Conservation (phyloP, 106 monocot genomes). For the Vanilla planifolia region DNA sequence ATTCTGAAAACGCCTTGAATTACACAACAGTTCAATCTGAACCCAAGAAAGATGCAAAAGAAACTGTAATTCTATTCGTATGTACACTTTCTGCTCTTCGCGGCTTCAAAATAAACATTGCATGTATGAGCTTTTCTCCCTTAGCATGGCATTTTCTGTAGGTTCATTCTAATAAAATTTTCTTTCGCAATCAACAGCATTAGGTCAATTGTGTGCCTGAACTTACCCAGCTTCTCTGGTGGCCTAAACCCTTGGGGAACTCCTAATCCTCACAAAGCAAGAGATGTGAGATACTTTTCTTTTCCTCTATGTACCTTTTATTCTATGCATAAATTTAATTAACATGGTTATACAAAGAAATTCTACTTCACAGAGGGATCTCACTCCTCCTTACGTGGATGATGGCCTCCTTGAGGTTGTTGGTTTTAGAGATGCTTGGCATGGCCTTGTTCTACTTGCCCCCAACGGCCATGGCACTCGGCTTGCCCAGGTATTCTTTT, state of each 20-base stretch:
- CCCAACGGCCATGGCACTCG: constrained; percentile 90
- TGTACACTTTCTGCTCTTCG: too few species aligned
- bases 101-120: too few species aligned
- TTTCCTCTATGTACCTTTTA: not conserved
- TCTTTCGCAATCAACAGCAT: constrained; percentile 42
- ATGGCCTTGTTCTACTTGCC: constrained; percentile 82
- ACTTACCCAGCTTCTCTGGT: constrained; percentile 94
- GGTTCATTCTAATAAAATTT: not conserved
- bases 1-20: too few species aligned
- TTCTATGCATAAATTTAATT: not conserved
- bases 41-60: too few species aligned
- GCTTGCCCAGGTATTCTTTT: constrained; percentile 88
- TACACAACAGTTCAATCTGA: too few species aligned
- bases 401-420: constrained; percentile 88
- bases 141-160: not conserved
- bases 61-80: too few species aligned
- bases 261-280: constrained; percentile 42
- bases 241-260: constrained; percentile 99
- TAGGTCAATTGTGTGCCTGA: constrained; percentile 82
- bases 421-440: constrained; percentile 97
- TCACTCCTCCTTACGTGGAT: constrained; percentile 62
- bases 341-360: too few species aligned
- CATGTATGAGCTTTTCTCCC: not conserved
- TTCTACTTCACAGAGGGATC: constrained; percentile 34
- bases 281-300: constrained; percentile 48